Base-by-base conservation (phyloP, 2,329 filamentous ascomycete genomes). In the Diplodia intermedia region DNA sequence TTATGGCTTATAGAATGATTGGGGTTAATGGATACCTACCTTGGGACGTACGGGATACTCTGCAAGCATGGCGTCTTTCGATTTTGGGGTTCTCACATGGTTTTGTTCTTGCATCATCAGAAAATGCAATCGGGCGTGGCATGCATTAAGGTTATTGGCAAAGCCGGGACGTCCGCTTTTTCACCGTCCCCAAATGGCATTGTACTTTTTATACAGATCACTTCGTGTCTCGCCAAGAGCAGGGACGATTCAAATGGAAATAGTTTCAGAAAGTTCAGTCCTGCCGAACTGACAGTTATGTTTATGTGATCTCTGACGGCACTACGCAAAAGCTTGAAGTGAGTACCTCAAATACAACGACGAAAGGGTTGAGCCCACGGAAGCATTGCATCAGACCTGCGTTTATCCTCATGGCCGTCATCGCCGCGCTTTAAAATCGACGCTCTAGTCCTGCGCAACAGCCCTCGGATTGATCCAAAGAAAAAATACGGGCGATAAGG, bases 31-130 rank as follows among this genome's bases (percentile, higher is more conserved):
- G 50, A 47, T 56, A 54, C 36, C 63, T 49, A 26, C 47, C 36
- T 55, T 47, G 63, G 36, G 52, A 57, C 38, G 52, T 55, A 66
- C 50, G 63, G 54, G 63, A 66, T 66, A 63, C 60, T 63, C 60
- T 63, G 60, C 60, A 63, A 63, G 60, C 60, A 52, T 52, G 60
- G 60, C 60, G 60, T 47, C 40, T 63, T 63, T 52, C 26, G 31
- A 50, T 20, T 55, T 33, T 49, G 20, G 20, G 36, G 36, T 31
- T 38, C 20, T 49, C 57, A 38, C 8, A 67, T 54, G 33, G 33
- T 26, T 68, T 33, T 40, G 26, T 9, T 52, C 33, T 52, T 52
- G 43, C 60, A 52, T 52, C 60, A 14, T 43, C 40, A n/a, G 33
- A 63, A 50, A 52, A 62, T n/a, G 31, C 33, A n/a, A 15, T 14